A percentile compares a stretch with the other conserved stretches of the same genome.
phyloP scores from a whole-genome alignment of 1,284 basidiomycete genomes.

The Neolentinus lepideus region DNA sequence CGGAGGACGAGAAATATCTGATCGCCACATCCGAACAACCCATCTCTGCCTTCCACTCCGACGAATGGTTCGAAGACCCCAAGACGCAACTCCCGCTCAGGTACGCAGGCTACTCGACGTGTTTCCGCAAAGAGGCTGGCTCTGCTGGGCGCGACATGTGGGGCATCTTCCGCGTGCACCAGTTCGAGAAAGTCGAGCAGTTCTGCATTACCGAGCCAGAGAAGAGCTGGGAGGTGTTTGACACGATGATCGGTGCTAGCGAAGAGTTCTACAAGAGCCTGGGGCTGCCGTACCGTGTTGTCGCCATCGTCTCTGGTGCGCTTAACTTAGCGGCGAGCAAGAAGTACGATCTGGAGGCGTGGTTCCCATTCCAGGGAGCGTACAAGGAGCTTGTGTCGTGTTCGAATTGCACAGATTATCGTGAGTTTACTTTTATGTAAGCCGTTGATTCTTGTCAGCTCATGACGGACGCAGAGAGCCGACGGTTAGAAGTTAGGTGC shows the following conservation, averaged over 20 bases:
- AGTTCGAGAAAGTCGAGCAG: constrained; percentile 99
- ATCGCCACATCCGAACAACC: constrained; percentile 99
- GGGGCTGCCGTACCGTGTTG: constrained; percentile 85
- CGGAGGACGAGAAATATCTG: constrained; percentile 96
- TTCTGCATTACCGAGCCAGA: constrained; percentile 94
- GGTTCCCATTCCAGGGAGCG: constrained; percentile 97
- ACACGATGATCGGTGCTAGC: constrained; percentile 84
- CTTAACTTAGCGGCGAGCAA: constrained; percentile 95
- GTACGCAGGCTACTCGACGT: constrained; percentile 87
- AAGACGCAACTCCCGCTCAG: constrained; percentile 85
- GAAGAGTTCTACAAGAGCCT: constrained; percentile 97
- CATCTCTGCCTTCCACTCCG: constrained; percentile 91
- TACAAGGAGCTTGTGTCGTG: constrained; percentile 95
- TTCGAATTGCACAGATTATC: constrained; percentile 93
- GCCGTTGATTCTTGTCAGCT: constrained; percentile 2
- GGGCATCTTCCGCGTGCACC: constrained; percentile 99
- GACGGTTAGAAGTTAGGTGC: constrained; percentile 84
- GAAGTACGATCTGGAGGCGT: constrained; percentile 98
- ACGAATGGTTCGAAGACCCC: constrained; percentile 96
- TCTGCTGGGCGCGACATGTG: constrained; percentile 97
- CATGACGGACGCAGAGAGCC: constrained; percentile 56
- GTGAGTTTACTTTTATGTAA: constrained; percentile 41
- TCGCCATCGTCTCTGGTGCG: constrained; percentile 95
- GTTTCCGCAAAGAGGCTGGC: constrained; percentile 98
- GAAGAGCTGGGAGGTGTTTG: constrained; percentile 92